Evolutionary conservation across 1,284 basidiomycete species (phyloP).

Genomic region (Vanrija humicola): DNA sequence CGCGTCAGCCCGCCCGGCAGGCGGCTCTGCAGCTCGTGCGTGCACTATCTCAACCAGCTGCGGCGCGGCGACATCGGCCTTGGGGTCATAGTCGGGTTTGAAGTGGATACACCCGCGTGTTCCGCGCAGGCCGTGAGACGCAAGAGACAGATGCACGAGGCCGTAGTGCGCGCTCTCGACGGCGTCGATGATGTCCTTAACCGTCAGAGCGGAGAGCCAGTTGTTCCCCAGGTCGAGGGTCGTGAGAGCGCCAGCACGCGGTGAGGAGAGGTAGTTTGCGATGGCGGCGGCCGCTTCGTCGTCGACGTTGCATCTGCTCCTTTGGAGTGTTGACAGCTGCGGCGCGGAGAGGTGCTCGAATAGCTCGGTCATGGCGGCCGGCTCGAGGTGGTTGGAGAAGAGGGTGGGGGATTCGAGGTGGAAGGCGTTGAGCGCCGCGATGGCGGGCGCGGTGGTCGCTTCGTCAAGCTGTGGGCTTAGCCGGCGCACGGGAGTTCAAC

Average conservation of each 20-base stretch:
- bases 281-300: conserved; percentile 16
- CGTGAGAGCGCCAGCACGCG: conserved; percentile 28
- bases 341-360: conserved; percentile 27
- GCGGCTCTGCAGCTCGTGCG: conserved; percentile 25
- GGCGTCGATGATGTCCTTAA: conserved; percentile 32
- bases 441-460: too few relatives aligned
- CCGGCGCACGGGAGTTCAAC: too few relatives aligned
- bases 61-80: not conserved
- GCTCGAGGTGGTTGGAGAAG: conserved; percentile 31
- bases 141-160: conserved; percentile 26
- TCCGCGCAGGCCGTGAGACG: conserved; percentile 7
- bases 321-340: conserved; percentile 28
- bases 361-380: conserved; percentile 18
- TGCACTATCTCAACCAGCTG: not conserved
- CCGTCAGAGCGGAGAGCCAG: conserved; percentile 25
- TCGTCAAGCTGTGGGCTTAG: too few relatives aligned
- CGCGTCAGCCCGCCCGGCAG: conserved; percentile 30
- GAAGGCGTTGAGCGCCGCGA: conserved; percentile 25
- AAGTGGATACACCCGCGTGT: conserved; percentile 24
- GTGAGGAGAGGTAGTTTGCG: conserved; percentile 19
- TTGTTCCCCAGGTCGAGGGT: conserved; percentile 42
- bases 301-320: conserved; percentile 26
- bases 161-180: conserved; percentile 29
- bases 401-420: conserved; percentile 27
- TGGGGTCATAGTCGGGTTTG: not conserved